phyloP scores from a whole-genome alignment of 768 basidiomycete species.

The Rhodosporidiobolus sp. region DNA sequence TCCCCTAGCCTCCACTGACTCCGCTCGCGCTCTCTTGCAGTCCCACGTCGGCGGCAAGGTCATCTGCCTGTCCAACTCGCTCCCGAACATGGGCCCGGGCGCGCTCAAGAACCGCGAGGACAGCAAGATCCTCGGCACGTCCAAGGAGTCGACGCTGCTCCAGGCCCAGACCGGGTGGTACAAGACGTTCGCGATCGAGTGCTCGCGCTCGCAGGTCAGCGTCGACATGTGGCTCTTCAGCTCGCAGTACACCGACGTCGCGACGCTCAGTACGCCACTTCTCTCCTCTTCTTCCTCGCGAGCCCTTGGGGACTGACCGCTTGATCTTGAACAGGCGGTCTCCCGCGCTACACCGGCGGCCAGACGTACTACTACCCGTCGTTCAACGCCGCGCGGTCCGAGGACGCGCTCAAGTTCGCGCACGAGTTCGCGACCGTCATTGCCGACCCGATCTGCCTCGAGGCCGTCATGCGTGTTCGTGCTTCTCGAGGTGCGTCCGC shows the following conservation, averaged over 20 bases:
- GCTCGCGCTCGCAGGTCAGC: slow-evolving; percentile 91
- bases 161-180: slow-evolving; percentile 94
- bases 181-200: slow-evolving; percentile 98
- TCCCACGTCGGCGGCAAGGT: slow-evolving; percentile 93
- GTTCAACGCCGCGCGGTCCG: slow-evolving; percentile 88
- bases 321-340: slow-evolving; percentile 59
- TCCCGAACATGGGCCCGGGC: slow-evolving; percentile 85
- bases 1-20: background rate
- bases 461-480: slow-evolving; percentile 95
- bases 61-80: slow-evolving; percentile 73
- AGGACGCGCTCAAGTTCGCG: slow-evolving; percentile 97
- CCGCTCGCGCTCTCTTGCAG: slow-evolving; percentile 50
- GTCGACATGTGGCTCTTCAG: slow-evolving; percentile 99
- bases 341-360: slow-evolving; percentile 96
- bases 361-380: slow-evolving; percentile 98
- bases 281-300: background rate
- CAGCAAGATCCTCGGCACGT: slow-evolving; percentile 88
- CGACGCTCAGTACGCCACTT: slow-evolving; percentile 75
- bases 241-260: slow-evolving; percentile 88
- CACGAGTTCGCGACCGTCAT: slow-evolving; percentile 93
- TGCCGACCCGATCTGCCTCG: slow-evolving; percentile 89
- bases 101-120: slow-evolving; percentile 95
- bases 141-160: slow-evolving; percentile 89
- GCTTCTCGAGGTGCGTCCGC: slow-evolving; percentile 73
- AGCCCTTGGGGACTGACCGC: too few relatives aligned